Base-by-base conservation (phyloP, 768 basidiomycete genomes). In the Pholiota microspora region DNA sequence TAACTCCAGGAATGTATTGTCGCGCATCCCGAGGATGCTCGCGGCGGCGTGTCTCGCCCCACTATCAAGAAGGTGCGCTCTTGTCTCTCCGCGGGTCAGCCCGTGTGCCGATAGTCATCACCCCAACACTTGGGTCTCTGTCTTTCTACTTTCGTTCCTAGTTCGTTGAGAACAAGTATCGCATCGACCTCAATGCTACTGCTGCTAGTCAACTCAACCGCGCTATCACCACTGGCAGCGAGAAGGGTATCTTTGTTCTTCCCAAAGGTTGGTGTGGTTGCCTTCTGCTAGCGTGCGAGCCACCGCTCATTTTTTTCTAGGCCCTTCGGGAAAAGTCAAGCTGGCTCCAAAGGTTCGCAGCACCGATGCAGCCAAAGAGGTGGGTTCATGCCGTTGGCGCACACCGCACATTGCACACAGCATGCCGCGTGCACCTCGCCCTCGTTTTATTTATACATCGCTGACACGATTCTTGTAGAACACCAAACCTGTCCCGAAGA, bases 91-190 rank as follows among this genome's bases (percentile, higher is more conserved):
- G 8, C 45, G 4, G 16, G 21, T 10, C 2, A 10, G 18, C 58
- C 54, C 53, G 53, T 45, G n/a, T 34, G 56, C 52, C 51, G 49
- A 35, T 29, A 51, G 47, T 47, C 53, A 47, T 54, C 50, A 18
- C 50, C n/a, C n/a, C 40, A 54, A 49, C 51, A 45, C 50, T 53
- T 34, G 49, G 55, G 55, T 57, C 53, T 56, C 57, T 57, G 7
- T 53, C 52, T 54, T 53, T 28, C 32, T 50, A 8, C 46, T 15
- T 54, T 50, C 45, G 28, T 34, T 53, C 13, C n/a, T 47, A 94
- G 92, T 80, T 93, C 70, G 84, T 95, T 54, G 90, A 92, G 73
- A 77, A 81, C 60, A 88, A 82, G 65, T 96, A 93, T 77, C 84
- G 84, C 66, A 76, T 96, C 61, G 82, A 85, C 64, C 79, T 91